These are phyloP conservation scores for Benincasa hispida DNA, from an alignment of 306 rosid species.

Conservation along the genomic window DNA sequence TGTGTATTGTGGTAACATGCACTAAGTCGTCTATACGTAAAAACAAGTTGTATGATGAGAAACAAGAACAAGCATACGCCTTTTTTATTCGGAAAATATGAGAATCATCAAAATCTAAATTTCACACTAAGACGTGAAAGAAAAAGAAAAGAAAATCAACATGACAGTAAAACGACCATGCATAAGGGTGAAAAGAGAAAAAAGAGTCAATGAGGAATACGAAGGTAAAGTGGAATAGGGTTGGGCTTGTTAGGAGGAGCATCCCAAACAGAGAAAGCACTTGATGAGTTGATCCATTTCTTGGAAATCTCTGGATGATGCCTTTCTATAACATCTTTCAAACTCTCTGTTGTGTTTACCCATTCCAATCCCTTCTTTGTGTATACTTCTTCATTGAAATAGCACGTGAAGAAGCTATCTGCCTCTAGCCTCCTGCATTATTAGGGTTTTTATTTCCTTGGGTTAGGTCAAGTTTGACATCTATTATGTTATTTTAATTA, in stretches of 20 bases:
- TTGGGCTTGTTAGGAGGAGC: slow-evolving; percentile 32
- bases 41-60: too few relatives aligned
- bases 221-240: slow-evolving; percentile 32
- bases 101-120: too few relatives aligned
- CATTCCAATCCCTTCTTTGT: slow-evolving; percentile 52
- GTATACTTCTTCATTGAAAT: slow-evolving; percentile 41
- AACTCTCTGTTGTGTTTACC: slow-evolving; percentile 51
- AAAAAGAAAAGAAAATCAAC: too few relatives aligned
- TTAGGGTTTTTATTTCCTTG: not conserved
- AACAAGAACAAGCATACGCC: not conserved
- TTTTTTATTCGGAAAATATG: not conserved
- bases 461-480: not conserved
- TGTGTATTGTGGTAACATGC: too few relatives aligned
- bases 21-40: too few relatives aligned
- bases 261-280: slow-evolving; percentile 67
- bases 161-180: not conserved
- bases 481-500: not conserved
- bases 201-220: not conserved
- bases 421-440: slow-evolving; percentile 55
- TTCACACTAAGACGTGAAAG: not conserved
- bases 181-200: not conserved
- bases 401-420: slow-evolving; percentile 58
- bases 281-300: slow-evolving; percentile 52
- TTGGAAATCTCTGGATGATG: slow-evolving; percentile 41
- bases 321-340: slow-evolving; percentile 54